Evolutionary conservation across 2,329 filamentous ascomycete species (phyloP), one percentile per base, ranked within the genome.

Genomic region (Exophiala viscosa): DNA sequence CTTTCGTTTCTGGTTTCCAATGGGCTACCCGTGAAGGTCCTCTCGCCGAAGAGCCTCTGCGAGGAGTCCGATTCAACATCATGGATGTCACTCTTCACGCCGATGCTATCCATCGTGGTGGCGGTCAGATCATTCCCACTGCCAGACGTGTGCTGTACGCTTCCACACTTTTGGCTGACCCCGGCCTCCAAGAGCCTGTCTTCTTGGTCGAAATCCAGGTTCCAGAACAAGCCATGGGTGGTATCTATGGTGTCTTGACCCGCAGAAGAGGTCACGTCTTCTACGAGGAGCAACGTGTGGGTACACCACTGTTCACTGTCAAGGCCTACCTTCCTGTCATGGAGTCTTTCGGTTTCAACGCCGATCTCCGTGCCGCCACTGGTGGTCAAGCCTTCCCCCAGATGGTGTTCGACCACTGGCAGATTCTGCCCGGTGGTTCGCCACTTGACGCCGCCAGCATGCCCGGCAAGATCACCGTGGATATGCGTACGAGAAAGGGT

Each of bases 181-280:
- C 93, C 64, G 85, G 84, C 76, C 85, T 99, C 61, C 86, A 90
- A 68, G 93, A 99, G 84, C 93, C 93, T 71, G 88, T 99, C 78
- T 99, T 95, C 88, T 82, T 96, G 74, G 90, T 96, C 75, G 93
- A 99, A 78, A 99, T 99, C 76, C 91, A 96, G 82, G 93, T 99
- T 61, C 92, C 92, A 70, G 93, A 99, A 84, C 81, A 86, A 71
- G 92, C 93, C 73, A 97, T 99, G 93, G 93, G 93, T 84, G 93
- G 93, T 84, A 95, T 99, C 77, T 99, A 99, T 80, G 88, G 91
- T 87, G 91, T 96, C 72, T 88, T 99, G 69, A 96, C 91, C 78
- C 88, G 91, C 72, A 83, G 91, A 76, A 87, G 93, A 88, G 93
- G 93, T 84, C 92, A 97, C 85, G 93, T 99, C 78, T 96, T 97